phyloP scores from a whole-genome alignment of 192 early-diverging fungal genomes.

The Spinellus fusiger region DNA sequence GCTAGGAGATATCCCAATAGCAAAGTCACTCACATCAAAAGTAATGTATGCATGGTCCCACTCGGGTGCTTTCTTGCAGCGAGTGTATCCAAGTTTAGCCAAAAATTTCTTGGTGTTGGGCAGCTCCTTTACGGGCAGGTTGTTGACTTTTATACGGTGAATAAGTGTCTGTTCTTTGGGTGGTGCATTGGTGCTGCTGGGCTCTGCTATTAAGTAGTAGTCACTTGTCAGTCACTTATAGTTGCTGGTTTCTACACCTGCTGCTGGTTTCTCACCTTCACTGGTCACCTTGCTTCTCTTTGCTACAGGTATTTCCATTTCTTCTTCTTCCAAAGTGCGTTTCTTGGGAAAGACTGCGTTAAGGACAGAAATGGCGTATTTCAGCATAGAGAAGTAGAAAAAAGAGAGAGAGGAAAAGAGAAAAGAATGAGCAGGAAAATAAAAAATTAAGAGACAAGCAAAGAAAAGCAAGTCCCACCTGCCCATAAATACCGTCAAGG shows the following conservation, averaged over 20 bases:
- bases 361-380: conserved; percentile 10
- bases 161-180: background rate
- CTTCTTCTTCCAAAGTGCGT: conserved; percentile 14
- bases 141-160: conserved; percentile 16
- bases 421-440: background rate
- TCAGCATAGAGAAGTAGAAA: conserved; percentile 7
- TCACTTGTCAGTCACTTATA: background rate
- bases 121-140: conserved; percentile 17
- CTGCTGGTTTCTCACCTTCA: too few relatives aligned
- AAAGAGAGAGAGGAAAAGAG: background rate
- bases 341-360: conserved; percentile 12
- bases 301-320: background rate
- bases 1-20: background rate
- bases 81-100: conserved; percentile 5
- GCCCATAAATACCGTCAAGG: too few relatives aligned
- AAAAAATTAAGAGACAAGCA: too few relatives aligned
- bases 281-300: conserved; percentile 18
- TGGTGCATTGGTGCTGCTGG: background rate
- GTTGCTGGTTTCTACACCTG: too few relatives aligned
- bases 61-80: conserved; percentile 22
- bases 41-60: conserved; percentile 21
- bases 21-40: conserved; percentile 17
- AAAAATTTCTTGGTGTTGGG: conserved; percentile 23
- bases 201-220: background rate
- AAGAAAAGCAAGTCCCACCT: too few relatives aligned